Evolutionary conservation across 2,329 filamentous ascomycete species (phyloP), one percentile per base, ranked within the genome.

Genomic region (Talaromyces piceae): DNA sequence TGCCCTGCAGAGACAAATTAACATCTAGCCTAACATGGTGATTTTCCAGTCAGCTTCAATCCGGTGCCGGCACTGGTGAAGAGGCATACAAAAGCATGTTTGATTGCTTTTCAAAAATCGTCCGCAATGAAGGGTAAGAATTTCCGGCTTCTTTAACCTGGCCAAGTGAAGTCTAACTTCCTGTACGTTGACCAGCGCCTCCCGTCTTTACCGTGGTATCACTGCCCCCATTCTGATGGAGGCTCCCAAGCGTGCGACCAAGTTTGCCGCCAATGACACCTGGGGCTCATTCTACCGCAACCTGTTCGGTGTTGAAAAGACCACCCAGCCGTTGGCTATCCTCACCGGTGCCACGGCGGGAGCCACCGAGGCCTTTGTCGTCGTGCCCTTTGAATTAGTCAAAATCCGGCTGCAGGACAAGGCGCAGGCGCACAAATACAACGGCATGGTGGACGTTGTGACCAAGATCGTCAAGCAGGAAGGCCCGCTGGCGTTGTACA

Each of bases 351-450:
- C 93, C 28, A 88, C 90, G 22, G 93, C 93, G 54, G 93, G 93
- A 68, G 93, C 91, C 30, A 97, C 91, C 53, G 93, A 98, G 74
- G 80, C 91, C 48, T 93, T 98, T 68, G 91, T 97, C 59, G 93
- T 98, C 54, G 93, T 98, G 27, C 93, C 93, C 47, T 98, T 98
- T 70, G 93, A 96, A 77, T 82, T 96, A 53, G 86, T 98, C 79
- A 98, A 98, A 82, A 98, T 98, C 67, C 86, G 93, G 59, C 80
- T 98, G 44, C 93, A 98, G 72, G 93, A 98, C 76, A 90, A 88
- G 74, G 89, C 91, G 13, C 93, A 90, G 47, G 89, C 91, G 39
- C 83, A 87, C 67, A 95, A 78, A 57, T 80, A 79, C 64, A 79
- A 74, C 55, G 76, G 75, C 47, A 73, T 77, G 66, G 58, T 73